Conservation (phyloP, 1,284 basidiomycete genomes). For the Fomitopsis pinicola region DNA sequence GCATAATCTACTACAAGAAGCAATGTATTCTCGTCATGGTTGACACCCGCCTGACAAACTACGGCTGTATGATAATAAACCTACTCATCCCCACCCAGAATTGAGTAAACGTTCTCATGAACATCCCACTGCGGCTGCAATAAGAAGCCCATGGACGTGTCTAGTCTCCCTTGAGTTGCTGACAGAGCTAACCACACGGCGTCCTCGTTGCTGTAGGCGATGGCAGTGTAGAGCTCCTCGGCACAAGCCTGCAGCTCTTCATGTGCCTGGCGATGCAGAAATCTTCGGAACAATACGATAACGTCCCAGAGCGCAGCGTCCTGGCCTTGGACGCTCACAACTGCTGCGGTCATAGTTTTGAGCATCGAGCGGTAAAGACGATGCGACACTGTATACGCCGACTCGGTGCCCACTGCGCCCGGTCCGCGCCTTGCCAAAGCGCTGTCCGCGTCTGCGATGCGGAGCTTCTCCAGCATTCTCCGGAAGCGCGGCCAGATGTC, state of each 20-base stretch:
- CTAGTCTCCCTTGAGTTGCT: constrained; percentile 45
- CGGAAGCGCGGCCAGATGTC: constrained; percentile 86
- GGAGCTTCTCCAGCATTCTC: constrained; percentile 53
- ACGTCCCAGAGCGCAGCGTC: constrained; percentile 79
- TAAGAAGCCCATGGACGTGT: constrained; percentile 46
- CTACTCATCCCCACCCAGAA: background rate
- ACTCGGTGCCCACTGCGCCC: constrained; percentile 55
- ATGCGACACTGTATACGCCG: constrained; percentile 75
- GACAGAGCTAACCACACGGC: constrained; percentile 76
- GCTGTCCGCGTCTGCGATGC: constrained; percentile 52
- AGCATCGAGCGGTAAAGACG: constrained; percentile 71
- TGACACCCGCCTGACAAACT: background rate
- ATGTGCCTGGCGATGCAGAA: constrained; percentile 63
- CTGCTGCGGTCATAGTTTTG: constrained; percentile 64
- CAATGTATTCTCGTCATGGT: background rate
- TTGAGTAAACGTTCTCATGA: constrained; percentile 40
- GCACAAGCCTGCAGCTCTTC: constrained; percentile 70
- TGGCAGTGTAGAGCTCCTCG: constrained; percentile 56
- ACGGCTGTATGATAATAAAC: background rate
- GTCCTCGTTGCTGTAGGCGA: constrained; percentile 66
- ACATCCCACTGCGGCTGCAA: constrained; percentile 59
- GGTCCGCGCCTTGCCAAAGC: constrained; percentile 57
- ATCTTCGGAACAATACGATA: constrained; percentile 66
- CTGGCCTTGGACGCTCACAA: constrained; percentile 60
- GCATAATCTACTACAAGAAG: background rate